Conservation (phyloP, 1,284 basidiomycete genomes). For the Dichomitus squalens region DNA sequence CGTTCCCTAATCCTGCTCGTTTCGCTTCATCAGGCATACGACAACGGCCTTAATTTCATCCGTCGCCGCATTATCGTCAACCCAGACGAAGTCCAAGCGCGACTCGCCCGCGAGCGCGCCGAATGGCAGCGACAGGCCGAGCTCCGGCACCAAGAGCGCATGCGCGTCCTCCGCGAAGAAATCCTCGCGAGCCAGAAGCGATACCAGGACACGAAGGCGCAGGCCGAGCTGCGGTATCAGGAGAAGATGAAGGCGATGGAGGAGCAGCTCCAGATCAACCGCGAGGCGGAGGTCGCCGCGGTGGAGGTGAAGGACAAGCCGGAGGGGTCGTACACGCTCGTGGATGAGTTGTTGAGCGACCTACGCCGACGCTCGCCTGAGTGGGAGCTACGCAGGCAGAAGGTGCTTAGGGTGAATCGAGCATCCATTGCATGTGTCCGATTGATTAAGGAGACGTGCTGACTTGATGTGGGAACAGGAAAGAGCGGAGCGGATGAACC, state of each 20-base stretch:
- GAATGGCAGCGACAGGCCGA: constrained; percentile 60
- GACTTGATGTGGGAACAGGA: constrained; percentile 13
- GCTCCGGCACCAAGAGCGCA: constrained; percentile 47
- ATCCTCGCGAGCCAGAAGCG: constrained; percentile 31
- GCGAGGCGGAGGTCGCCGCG: constrained; percentile 24
- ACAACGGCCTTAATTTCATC: constrained; percentile 33
- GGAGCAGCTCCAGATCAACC: constrained; percentile 26
- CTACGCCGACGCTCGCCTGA: constrained; percentile 61
- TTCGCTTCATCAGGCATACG: constrained; percentile 48
- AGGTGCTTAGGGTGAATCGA: constrained; percentile 39
- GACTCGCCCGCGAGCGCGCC: constrained; percentile 56
- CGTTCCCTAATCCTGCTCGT: not conserved
- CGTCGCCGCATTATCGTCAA: constrained; percentile 20
- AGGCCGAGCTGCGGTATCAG: constrained; percentile 30
- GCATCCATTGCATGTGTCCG: not conserved
- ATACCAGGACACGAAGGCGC: constrained; percentile 26
- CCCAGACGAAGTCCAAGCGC: constrained; percentile 41
- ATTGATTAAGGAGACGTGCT: not conserved
- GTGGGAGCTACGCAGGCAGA: constrained; percentile 56
- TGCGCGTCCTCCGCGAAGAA: constrained; percentile 40
- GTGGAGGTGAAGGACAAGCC: constrained; percentile 21
- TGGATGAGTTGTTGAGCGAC: constrained; percentile 39
- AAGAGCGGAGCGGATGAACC: constrained; percentile 26
- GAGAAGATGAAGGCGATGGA: constrained; percentile 29
- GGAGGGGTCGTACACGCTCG: constrained; percentile 24